Conservation (phyloP, 805 yeast genomes). For the Metschnikowia matae region DNA sequence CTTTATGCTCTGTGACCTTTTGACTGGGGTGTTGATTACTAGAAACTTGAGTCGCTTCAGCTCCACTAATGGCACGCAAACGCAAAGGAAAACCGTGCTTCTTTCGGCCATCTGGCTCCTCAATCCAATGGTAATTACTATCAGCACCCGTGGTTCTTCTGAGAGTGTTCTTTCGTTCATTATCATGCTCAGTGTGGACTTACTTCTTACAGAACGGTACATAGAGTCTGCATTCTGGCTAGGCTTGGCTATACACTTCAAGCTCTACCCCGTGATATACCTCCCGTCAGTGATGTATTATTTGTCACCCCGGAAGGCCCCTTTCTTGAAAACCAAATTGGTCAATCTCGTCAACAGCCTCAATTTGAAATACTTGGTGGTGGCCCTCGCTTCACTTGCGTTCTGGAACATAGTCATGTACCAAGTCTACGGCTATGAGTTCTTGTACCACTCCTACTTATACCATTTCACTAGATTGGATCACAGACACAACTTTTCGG, state of each 20-base stretch:
- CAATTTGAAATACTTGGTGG: conserved; percentile 26
- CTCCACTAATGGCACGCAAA: neutral
- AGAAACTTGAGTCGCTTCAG: conserved; percentile 2
- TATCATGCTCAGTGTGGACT: conserved; percentile 44
- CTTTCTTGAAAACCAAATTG: conserved; percentile 13
- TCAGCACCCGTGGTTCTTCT: conserved; percentile 88
- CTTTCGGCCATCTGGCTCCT: conserved; percentile 71
- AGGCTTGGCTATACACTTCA: conserved; percentile 85
- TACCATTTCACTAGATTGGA: conserved; percentile 83
- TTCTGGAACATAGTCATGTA: conserved; percentile 59
- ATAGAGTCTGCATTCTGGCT: conserved; percentile 42
- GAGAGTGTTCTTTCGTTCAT: conserved; percentile 85
- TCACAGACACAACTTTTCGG: conserved; percentile 92
- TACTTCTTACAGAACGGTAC: conserved; percentile 31
- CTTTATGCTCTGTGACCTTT: conserved; percentile 72
- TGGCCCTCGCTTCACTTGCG: conserved; percentile 42
- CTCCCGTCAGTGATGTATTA: conserved; percentile 63
- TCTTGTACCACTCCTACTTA: conserved; percentile 69
- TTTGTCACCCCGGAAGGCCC: conserved; percentile 24
- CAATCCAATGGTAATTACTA: conserved; percentile 93
- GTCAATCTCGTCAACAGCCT: conserved; percentile 33
- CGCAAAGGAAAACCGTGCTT: conserved; percentile 16
- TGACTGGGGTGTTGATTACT: conserved; percentile 63
- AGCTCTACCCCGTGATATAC: conserved; percentile 88
- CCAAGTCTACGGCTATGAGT: conserved; percentile 65